Evolutionary conservation across 345 rosid genomes (phyloP), one percentile per base, ranked within the genome.

Genomic region (Melaleuca alternifolia): DNA sequence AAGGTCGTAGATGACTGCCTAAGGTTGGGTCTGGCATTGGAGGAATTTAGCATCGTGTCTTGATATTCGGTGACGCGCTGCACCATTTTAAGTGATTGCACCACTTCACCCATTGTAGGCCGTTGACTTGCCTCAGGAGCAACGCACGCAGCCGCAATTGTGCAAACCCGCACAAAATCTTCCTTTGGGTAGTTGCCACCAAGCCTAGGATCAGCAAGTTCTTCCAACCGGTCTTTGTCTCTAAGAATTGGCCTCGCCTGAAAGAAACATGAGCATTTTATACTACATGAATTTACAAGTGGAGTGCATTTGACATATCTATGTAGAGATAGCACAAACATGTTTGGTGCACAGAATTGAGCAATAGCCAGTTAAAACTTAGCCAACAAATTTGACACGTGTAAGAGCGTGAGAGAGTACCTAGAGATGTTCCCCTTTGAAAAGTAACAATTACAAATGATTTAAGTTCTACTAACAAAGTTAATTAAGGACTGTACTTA

Each of bases 41-140:
- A 52, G 48, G 89, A 77, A 85, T 88, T 88, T 88, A 89, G 54
- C 83, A 89, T 84, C 10, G 95, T 85, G 77, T 97, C 99, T 71
- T 94, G 99, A 88, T 93, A 91, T 90, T 97, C 99, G 5, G 94
- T 88, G 0, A 92, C 93, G 0, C 97, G 93, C 92, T 96, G 99
- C 85, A 97, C 99, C 99, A 97, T 97, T 91, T 97, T 97, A 16
- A 97, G 95, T n/a, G 99, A 97, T 89, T 97, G 99, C 24, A 97
- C 99, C 86, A 97, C 99, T 94, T 97, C 99, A 3, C 99, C 99
- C 99, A 96, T 97, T 21, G 99, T 94, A 30, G 99, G 99, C 89
- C 99, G 91, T 86, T 96, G 99, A 91, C 88, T 97, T 8, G 99
- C 96, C 89, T 97, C 99, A 6, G 99, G 97, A 71, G 99, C 94